Evolutionary conservation across 192 early-diverging fungal species (phyloP), one percentile per base, ranked within the genome.

Genomic region (Coemansia sp.): DNA sequence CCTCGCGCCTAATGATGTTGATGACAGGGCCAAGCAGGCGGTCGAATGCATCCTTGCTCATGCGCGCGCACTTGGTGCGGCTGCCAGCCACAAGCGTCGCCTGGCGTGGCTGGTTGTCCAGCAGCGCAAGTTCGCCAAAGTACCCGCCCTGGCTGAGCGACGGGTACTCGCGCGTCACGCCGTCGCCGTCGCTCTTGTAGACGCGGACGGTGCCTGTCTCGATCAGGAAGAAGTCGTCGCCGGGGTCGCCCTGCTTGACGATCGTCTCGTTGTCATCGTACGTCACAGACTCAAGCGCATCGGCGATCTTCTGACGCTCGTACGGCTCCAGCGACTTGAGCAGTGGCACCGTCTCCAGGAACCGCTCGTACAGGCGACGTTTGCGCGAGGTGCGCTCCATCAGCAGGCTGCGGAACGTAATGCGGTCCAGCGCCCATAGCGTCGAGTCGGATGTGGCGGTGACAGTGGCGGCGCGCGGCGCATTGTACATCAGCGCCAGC

Each of bases 401-500:
- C 68, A 99, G 76, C 64, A 99, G 94, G 35, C 92, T 83, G 55
- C 95, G 89, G 87, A 99, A 99, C 0, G 97, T 97, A 38, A 99
- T 90, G 59, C 97, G 91, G 79, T 99, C 97, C 42, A 99, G 73
- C 4, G 97, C 97, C 97, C 97, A 99, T 59, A 99, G 83, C 23
- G 93, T 89, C 17, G 88, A 82, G 49, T 92, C 87, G 7, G 87
- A 86, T 0, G 94, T 97, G 1, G 94, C 90, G 6, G 85, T 83
- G n/a, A 99, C 91, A 0, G 95, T 97, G 25, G 97, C 97, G 0
- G 97, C 97, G 41, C 97, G 88, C 14, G 97, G 97, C 10, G 95
- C 95, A 70, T 98, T 98, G 82, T 99, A 99, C 97, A 99, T 99
- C 11, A 99, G 85, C 41, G 97, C 97, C 55, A 99, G 85, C 82